Evolutionary conservation across 306 rosid species (phyloP), one percentile per base, ranked within the genome.

Genomic region (Heteromeles arbutifolia): DNA sequence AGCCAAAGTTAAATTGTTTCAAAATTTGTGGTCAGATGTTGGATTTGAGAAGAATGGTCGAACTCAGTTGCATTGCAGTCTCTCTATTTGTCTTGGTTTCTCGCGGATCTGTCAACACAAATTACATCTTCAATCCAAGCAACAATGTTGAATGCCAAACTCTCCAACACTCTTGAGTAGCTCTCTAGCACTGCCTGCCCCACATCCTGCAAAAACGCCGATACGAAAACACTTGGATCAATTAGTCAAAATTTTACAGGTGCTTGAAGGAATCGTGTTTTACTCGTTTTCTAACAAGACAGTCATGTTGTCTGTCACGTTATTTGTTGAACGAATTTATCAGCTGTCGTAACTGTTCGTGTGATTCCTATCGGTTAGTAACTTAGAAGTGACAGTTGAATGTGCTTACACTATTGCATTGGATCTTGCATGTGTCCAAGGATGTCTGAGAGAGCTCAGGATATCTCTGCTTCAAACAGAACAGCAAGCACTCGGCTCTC

Each of bases 391-490:
- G 21, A 15, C 54, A 15, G 8, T 1, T 12, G 15, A 22, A 32
- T 59, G 77, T 74, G 71, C 82, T 74, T 70, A 96, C 99, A 79
- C 31, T 83, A 57, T 96, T 96, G 86, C 85, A 89, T 74, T 96
- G 94, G 84, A 96, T 92, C 87, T 96, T 96, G 94, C 89, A 83
- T 22, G 97, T 84, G 83, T 92, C 99, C 88, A 96, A 82, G 11
- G 96, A 85, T 26, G 99, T 96, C 78, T 96, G 98, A 32, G 98
- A 84, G 66, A 96, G 97, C 69, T 88, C 98, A 77, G 98, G 99
- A 77, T 79, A 96, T 70, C 93, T 90, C 84, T 89, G 97, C 84
- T 92, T 96, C 91, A 96, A 83, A 74, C 87, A 83, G 71, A 88
- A 86, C 80, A 96, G 69, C 39, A 92, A 74, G 64, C 85, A 87